Evolutionary conservation across 805 yeast genomes (phyloP).

Genomic region (Wickerhamomyces silvicola): DNA sequence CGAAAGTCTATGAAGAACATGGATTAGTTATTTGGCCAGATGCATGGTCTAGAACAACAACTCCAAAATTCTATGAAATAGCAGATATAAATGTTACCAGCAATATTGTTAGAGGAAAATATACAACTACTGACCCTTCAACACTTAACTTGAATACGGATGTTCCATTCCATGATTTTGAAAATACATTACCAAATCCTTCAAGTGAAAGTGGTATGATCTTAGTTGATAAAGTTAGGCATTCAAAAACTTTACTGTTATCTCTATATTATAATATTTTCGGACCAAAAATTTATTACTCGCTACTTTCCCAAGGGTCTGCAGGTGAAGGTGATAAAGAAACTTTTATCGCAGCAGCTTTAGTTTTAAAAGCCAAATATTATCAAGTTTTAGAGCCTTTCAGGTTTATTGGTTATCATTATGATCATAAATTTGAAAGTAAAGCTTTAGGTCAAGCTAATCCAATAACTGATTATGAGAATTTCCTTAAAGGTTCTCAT

Average conservation of each 20-base stretch:
- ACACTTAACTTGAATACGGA: constrained; percentile 14
- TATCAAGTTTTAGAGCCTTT: constrained; percentile 37
- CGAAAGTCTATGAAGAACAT: constrained; percentile 33
- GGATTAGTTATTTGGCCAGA: constrained; percentile 62
- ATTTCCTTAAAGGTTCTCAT: constrained; percentile 15
- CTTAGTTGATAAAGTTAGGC: constrained; percentile 47
- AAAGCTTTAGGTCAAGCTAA: constrained; percentile 42
- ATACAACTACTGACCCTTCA: constrained; percentile 21
- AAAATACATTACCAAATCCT: constrained; percentile 55
- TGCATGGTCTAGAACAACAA: constrained; percentile 63
- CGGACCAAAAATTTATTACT: constrained; percentile 58
- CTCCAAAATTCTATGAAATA: constrained; percentile 52
- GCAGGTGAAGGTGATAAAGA: constrained; percentile 76
- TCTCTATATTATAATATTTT: constrained; percentile 51
- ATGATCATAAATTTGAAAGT: constrained; percentile 20
- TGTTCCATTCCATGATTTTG: constrained; percentile 45
- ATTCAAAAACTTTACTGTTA: constrained; percentile 44
- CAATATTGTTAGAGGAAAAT: constrained; percentile 29
- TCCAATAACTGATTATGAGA: constrained; percentile 23
- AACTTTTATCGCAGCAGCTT: constrained; percentile 59
- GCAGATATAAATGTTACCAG: constrained; percentile 33
- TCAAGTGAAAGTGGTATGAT: constrained; percentile 62
- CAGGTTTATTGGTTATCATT: constrained; percentile 30
- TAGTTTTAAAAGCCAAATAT: constrained; percentile 37
- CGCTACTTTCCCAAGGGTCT: constrained; percentile 57